A percentile compares a stretch with the other conserved stretches of the same genome.
Evolutionary conservation across 2,329 filamentous ascomycete genomes (phyloP).

Genomic region (Beauveria brongniartii): DNA sequence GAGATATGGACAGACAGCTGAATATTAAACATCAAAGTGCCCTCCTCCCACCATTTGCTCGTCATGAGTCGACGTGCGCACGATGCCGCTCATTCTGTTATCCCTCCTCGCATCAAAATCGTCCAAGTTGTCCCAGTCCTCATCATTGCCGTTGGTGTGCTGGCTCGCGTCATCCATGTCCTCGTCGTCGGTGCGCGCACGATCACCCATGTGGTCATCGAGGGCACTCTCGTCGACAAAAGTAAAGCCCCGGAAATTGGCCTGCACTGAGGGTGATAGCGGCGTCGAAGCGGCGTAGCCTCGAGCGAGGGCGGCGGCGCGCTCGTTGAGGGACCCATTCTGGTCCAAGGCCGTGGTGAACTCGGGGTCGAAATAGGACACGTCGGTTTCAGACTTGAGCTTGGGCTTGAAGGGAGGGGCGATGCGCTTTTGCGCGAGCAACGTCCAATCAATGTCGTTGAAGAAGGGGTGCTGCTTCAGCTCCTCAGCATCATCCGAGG

Average conservation of each 20-base stretch:
- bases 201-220: conserved; percentile 68
- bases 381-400: conserved; percentile 89
- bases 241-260: conserved; percentile 96
- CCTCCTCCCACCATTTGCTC: conserved; percentile 56
- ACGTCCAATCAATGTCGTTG: conserved; percentile 84
- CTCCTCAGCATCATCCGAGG: conserved; percentile 84
- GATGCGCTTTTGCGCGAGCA: conserved; percentile 80
- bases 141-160: conserved; percentile 31
- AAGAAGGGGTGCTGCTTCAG: conserved; percentile 95
- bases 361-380: conserved; percentile 96
- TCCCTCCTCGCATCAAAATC: conserved; percentile 43
- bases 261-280: conserved; percentile 89
- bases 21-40: conserved; percentile 53
- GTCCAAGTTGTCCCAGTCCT: conserved; percentile 52
- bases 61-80: conserved; percentile 49
- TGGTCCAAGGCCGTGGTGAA: conserved; percentile 92
- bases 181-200: conserved; percentile 41
- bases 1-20: neutral
- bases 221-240: conserved; percentile 97
- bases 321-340: conserved; percentile 81
- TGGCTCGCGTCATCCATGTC: conserved; percentile 48
- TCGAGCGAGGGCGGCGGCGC: conserved; percentile 76
- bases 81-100: conserved; percentile 58
- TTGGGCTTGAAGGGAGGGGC: conserved; percentile 97
- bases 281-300: conserved; percentile 87